phyloP scores from a whole-genome alignment of 2,329 filamentous ascomycete species.

The Colletotrichum liaoningense region DNA sequence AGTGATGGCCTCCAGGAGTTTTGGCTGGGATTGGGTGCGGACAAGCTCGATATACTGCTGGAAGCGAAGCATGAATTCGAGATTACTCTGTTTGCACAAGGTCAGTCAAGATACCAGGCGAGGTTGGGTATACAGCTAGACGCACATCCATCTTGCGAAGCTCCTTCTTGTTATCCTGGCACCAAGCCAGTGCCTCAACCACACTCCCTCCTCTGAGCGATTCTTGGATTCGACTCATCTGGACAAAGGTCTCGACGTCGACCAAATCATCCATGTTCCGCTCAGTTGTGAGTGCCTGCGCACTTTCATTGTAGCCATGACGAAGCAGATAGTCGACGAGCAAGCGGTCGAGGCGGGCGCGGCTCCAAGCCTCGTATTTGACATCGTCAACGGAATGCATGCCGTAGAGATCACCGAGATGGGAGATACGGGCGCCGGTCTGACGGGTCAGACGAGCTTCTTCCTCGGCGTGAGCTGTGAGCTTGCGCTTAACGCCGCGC shows the following conservation, averaged over 20 bases:
- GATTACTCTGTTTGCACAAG: slow-evolving; percentile 68
- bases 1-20: slow-evolving; percentile 79
- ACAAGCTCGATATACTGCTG: slow-evolving; percentile 97
- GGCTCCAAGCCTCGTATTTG: slow-evolving; percentile 92
- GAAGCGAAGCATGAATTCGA: slow-evolving; percentile 92
- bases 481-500: slow-evolving; percentile 89
- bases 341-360: slow-evolving; percentile 82
- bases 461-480: slow-evolving; percentile 81
- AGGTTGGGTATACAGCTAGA: slow-evolving; percentile 11
- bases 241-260: slow-evolving; percentile 88
- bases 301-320: slow-evolving; percentile 83
- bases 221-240: slow-evolving; percentile 82
- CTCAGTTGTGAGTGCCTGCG: slow-evolving; percentile 78
- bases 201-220: slow-evolving; percentile 78
- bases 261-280: slow-evolving; percentile 84
- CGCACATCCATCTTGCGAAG: slow-evolving; percentile 86
- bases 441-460: slow-evolving; percentile 82
- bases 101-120: slow-evolving; percentile 19
- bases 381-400: slow-evolving; percentile 89
- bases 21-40: slow-evolving; percentile 71
- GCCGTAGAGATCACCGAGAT: slow-evolving; percentile 83
- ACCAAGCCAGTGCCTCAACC: slow-evolving; percentile 87
- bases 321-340: slow-evolving; percentile 93
- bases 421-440: slow-evolving; percentile 79
- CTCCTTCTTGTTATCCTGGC: slow-evolving; percentile 91